Evolutionary conservation across 2,329 filamentous ascomycete species (phyloP), one percentile per base, ranked within the genome.

Genomic region (Alternaria hordeiaustralica): DNA sequence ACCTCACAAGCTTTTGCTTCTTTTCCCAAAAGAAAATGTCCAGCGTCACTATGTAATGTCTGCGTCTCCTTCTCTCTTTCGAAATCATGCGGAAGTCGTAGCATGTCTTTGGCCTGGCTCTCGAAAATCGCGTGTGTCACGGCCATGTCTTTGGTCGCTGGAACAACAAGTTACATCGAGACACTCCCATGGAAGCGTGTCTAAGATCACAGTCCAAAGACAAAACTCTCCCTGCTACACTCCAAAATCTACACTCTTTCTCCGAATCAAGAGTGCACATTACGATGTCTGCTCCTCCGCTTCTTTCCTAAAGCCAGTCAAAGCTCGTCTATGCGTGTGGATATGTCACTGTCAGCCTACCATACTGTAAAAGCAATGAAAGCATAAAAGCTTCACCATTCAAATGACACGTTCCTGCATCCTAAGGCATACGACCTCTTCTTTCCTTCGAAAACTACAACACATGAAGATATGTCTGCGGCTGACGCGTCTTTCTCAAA

Each of bases 321-420:
- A 15, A 0, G 15, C 2, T 36, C 7, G 33, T 6, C n/a, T 3
- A 36, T 36, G 7, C 8, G 9, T 41, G 15, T 41, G 36, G 15
- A 41, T 15, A 41, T 3, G 36, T 41, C 9, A 9, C n/a, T n/a
- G 5, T 1, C 3, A 18, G 9, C 9, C 36, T 41, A 18, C 9
- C n/a, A 10, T 10, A 0, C 9, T 18, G 4, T 41, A 0, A 6
- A 18, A 18, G n/a, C 5, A 41, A 2, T 41, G 0, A 6, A 18
- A 18, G n/a, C 5, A 41, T 41, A 10, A 11, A 41, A 41, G 36
- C 2, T 18, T 41, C 36, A 5, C 3, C 9, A 18, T 18, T 11
- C 36, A 18, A 1, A 8, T 10, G 33, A 41, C 3, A 41, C 33
- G 13, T 4, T 36, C 28, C 12, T 30, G 28, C 28, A 6, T 12